Percentiles rank a stretch among this genome's conserved stretches.
Evolutionary conservation across 345 rosid genomes (phyloP).

Genomic region (Physaria fendleri): DNA sequence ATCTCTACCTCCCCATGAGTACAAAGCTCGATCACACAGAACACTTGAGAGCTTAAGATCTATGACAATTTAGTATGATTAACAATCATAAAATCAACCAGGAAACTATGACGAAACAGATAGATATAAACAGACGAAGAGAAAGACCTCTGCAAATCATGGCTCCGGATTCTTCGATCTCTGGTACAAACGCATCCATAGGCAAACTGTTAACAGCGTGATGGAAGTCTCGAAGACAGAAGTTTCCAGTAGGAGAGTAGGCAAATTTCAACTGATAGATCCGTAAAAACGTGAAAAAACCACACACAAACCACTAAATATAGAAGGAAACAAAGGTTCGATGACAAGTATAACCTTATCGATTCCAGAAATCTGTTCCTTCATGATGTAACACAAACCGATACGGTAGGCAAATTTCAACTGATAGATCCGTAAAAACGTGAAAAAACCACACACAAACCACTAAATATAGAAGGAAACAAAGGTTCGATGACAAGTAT

Average conservation of each 20-base stretch:
- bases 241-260: conserved; percentile 55
- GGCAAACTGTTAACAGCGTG: conserved; percentile 70
- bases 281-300: background rate
- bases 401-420: too few relatives aligned
- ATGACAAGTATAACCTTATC: conserved; percentile 41
- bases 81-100: background rate
- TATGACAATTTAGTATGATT: conserved; percentile 18
- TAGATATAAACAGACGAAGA: background rate
- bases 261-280: conserved; percentile 54
- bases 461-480: background rate
- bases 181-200: conserved; percentile 49
- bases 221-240: conserved; percentile 70
- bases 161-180: conserved; percentile 46
- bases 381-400: conserved; percentile 56
- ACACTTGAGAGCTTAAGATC: conserved; percentile 54
- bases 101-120: background rate
- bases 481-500: background rate
- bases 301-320: conserved; percentile 3
- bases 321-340: background rate
- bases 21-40: conserved; percentile 56
- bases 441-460: conserved; percentile 3
- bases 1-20: conserved; percentile 73
- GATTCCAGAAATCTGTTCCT: conserved; percentile 42
- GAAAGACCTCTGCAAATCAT: conserved; percentile 36
- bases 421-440: too few relatives aligned